These are phyloP conservation scores for Cubamyces sp. DNA, from an alignment of 768 basidiomycete species.

Conservation along the genomic window DNA sequence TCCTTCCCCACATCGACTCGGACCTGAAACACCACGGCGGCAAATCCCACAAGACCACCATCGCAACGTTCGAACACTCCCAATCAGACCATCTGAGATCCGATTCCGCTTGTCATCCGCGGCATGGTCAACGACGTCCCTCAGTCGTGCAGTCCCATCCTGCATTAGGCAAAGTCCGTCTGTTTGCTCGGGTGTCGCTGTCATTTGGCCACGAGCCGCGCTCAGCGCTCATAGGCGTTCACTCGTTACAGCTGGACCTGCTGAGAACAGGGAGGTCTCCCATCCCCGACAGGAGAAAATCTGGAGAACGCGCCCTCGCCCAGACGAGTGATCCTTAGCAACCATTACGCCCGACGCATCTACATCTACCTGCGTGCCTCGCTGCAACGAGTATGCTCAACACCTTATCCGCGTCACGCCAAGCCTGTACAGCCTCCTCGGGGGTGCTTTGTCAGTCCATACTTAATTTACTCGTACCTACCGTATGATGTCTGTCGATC, in stretches of 20 bases:
- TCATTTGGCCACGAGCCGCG: neutral
- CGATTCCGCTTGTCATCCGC: neutral
- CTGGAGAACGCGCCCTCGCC: too few relatives aligned
- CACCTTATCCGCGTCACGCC: neutral
- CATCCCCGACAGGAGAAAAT: too few relatives aligned
- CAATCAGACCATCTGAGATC: conserved; percentile 5
- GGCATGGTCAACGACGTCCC: neutral
- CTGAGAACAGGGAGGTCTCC: too few relatives aligned
- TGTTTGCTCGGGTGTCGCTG: neutral
- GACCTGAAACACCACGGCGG: neutral
- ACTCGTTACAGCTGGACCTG: too few relatives aligned
- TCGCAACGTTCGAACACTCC: neutral
- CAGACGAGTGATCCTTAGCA: too few relatives aligned
- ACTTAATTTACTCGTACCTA: neutral
- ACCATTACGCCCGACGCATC: too few relatives aligned
- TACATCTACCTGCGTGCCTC: neutral
- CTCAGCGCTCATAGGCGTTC: too few relatives aligned
- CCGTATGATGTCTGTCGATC: conserved; percentile 1
- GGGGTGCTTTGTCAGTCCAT: neutral
- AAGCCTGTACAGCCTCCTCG: neutral
- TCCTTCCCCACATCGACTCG: neutral
- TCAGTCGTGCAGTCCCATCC: neutral
- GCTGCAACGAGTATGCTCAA: neutral
- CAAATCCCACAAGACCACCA: neutral
- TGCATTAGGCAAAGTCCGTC: neutral